Percentiles rank a stretch among this genome's conserved stretches.
These are phyloP conservation scores for Penicillium paxilli DNA, from an alignment of 495 filamentous ascomycete species.

Conservation along the genomic window DNA sequence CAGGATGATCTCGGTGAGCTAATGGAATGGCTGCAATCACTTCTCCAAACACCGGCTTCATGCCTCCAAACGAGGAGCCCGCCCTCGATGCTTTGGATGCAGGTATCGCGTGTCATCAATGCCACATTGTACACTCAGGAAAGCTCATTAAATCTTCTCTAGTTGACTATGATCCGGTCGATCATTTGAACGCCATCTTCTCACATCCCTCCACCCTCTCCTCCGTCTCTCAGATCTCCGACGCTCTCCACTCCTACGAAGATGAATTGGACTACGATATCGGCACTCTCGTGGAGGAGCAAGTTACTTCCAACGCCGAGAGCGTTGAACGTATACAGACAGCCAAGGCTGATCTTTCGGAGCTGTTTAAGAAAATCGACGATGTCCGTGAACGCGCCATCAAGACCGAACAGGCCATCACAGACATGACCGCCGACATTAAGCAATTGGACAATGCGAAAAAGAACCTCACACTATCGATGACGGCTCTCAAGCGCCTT, in stretches of 20 bases:
- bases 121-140: background rate
- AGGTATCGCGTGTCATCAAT: slow-evolving; percentile 27
- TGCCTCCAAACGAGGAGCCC: slow-evolving; percentile 40
- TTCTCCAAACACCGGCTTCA: slow-evolving; percentile 35
- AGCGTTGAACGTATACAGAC: slow-evolving; percentile 86
- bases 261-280: slow-evolving; percentile 85
- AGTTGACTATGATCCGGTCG: slow-evolving; percentile 94
- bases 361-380: slow-evolving; percentile 94
- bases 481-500: slow-evolving; percentile 95
- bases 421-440: slow-evolving; percentile 98
- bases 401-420: slow-evolving; percentile 92
- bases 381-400: slow-evolving; percentile 85
- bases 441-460: slow-evolving; percentile 97
- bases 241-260: slow-evolving; percentile 72
- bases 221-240: slow-evolving; percentile 69
- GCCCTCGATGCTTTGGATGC: slow-evolving; percentile 43
- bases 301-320: slow-evolving; percentile 83
- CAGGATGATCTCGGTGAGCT: slow-evolving; percentile 37
- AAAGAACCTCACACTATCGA: slow-evolving; percentile 91
- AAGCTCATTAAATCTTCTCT: slow-evolving; percentile 19
- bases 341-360: slow-evolving; percentile 83
- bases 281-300: slow-evolving; percentile 69
- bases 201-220: slow-evolving; percentile 85
- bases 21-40: slow-evolving; percentile 44
- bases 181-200: slow-evolving; percentile 92